Percentiles rank a stretch among this genome's conserved stretches.
phyloP scores from a whole-genome alignment of 1,284 basidiomycete genomes.

The Entoloma clypeatum region DNA sequence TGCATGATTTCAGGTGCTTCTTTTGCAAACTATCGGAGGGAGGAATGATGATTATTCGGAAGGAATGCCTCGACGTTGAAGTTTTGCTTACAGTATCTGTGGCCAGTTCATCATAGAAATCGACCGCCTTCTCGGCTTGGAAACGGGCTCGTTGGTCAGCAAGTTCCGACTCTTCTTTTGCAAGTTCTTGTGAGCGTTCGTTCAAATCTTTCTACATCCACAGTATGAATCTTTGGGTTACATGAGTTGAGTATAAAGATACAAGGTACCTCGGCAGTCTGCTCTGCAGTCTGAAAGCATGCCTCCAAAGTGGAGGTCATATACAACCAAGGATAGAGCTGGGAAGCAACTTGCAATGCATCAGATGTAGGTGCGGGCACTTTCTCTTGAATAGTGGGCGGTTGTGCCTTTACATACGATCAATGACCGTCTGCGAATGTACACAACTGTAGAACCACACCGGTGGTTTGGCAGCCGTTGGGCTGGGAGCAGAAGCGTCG shows the following conservation, averaged over 20 bases:
- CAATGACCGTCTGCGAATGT: background rate
- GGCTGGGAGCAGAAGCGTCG: background rate
- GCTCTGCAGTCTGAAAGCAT: constrained; percentile 38
- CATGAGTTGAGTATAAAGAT: background rate
- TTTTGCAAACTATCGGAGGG: constrained; percentile 31
- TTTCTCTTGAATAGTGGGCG: constrained; percentile 14
- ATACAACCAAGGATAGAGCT: constrained; percentile 46
- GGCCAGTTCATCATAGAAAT: constrained; percentile 38
- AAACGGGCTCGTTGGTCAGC: constrained; percentile 35
- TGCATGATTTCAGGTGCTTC: constrained; percentile 43
- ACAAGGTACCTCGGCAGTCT: constrained; percentile 29
- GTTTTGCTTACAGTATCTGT: constrained; percentile 29
- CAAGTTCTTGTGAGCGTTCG: constrained; percentile 26
- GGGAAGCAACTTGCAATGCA: constrained; percentile 40
- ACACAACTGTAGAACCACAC: constrained; percentile 3
- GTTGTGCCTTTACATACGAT: background rate
- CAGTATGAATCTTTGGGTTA: constrained; percentile 1
- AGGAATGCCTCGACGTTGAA: background rate
- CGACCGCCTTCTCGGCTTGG: constrained; percentile 33
- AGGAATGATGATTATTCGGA: background rate
- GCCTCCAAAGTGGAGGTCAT: constrained; percentile 48
- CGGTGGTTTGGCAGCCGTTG: constrained; percentile 6
- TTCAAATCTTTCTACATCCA: constrained; percentile 33
- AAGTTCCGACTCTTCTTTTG: constrained; percentile 32
- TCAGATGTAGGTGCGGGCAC: constrained; percentile 27